Percentiles rank a stretch among this genome's conserved stretches.
phyloP scores from a whole-genome alignment of 1,139 yeast genomes.

The Pichia norvegensis region DNA sequence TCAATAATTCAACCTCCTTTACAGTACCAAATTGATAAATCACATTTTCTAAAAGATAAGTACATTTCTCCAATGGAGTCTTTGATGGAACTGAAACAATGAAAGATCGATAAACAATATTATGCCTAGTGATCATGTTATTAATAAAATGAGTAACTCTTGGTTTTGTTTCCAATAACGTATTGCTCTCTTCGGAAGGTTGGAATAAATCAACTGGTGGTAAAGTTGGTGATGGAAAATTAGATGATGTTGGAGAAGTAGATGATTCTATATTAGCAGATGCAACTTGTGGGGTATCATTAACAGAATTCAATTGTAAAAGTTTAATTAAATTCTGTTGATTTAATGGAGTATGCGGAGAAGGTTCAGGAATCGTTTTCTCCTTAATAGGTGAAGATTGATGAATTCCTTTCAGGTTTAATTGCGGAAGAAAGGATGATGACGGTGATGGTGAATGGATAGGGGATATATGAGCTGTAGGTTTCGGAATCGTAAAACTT shows the following conservation, averaged over 20 bases:
- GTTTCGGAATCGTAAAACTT: neutral
- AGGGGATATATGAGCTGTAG: neutral
- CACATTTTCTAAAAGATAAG: conserved; percentile 4
- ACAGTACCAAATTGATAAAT: conserved; percentile 13
- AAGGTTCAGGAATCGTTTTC: neutral
- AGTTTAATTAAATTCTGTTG: conserved; percentile 6
- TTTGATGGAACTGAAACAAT: conserved; percentile 26
- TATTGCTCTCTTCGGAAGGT: neutral
- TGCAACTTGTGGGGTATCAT: neutral
- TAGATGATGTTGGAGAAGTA: conserved; percentile 7
- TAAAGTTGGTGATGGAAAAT: conserved; percentile 11
- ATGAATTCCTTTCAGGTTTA: neutral
- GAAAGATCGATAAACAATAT: conserved; percentile 20
- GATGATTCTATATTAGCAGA: neutral
- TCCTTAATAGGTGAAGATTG: conserved; percentile 1
- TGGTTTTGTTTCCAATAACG: conserved; percentile 7
- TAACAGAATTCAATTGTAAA: neutral
- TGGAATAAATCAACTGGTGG: conserved; percentile 1
- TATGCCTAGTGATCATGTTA: conserved; percentile 25
- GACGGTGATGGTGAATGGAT: conserved; percentile 10
- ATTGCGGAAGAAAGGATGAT: conserved; percentile 2
- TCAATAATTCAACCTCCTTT: neutral
- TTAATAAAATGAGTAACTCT: conserved; percentile 23
- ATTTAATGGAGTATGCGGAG: conserved; percentile 8
- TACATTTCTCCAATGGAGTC: conserved; percentile 14